A percentile compares a stretch with the other conserved stretches of the same genome.
These are phyloP conservation scores for Lagerstroemia fauriei DNA, from an alignment of 441 rosid species.

Conservation along the genomic window DNA sequence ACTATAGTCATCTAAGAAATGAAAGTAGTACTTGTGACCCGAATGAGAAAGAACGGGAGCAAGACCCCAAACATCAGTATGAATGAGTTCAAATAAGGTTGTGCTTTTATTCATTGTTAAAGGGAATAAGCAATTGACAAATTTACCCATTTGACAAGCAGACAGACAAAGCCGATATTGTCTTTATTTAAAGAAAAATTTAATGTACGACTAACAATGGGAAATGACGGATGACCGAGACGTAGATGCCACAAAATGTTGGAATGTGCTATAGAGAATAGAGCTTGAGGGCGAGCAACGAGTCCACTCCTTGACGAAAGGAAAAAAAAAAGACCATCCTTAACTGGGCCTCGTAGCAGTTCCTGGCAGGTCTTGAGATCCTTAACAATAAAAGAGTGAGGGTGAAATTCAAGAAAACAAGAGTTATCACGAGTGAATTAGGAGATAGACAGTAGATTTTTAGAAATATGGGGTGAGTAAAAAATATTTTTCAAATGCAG, in stretches of 20 bases:
- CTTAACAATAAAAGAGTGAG: not conserved
- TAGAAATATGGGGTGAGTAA: not conserved
- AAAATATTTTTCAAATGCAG: not conserved
- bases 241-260: not conserved
- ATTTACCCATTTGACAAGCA: not conserved
- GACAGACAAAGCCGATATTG: not conserved
- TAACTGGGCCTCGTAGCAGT: not conserved
- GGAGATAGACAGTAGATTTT: constrained; percentile 9
- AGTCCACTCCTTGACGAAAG: not conserved
- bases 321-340: not conserved
- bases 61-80: not conserved
- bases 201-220: not conserved
- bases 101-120: not conserved
- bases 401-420: constrained; percentile 1
- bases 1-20: not conserved
- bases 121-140: not conserved
- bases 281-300: not conserved
- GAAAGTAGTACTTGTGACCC: not conserved
- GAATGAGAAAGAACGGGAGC: not conserved
- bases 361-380: not conserved
- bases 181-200: not conserved
- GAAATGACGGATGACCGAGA: not conserved
- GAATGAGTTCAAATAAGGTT: not conserved
- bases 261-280: not conserved
- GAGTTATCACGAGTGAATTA: not conserved